Conservation (phyloP, 2,329 filamentous ascomycete genomes). For the Talaromyces sp. region DNA sequence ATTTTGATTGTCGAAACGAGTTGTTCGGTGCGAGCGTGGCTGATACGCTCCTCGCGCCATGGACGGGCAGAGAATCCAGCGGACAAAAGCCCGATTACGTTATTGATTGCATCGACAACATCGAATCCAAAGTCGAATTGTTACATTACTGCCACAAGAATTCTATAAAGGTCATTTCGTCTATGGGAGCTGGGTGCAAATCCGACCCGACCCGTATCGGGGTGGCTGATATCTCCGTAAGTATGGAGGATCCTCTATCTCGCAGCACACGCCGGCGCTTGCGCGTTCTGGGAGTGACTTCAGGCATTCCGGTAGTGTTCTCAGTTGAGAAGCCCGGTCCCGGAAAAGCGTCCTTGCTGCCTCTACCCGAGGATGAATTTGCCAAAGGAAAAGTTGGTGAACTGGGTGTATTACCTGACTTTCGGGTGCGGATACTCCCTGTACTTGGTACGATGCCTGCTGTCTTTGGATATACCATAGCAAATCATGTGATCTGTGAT, state of each 20-base stretch:
- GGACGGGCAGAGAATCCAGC: conserved; percentile 45
- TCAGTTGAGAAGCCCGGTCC: conserved; percentile 85
- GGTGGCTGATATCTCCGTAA: conserved; percentile 84
- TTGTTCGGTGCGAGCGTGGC: conserved; percentile 70
- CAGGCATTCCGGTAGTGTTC: conserved; percentile 86
- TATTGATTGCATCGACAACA: conserved; percentile 98
- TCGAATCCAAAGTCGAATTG: conserved; percentile 89
- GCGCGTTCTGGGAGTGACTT: conserved; percentile 69
- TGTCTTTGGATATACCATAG: conserved; percentile 84
- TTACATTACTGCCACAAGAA: conserved; percentile 81
- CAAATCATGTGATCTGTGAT: conserved; percentile 85
- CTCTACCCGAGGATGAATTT: conserved; percentile 82
- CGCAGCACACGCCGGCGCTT: conserved; percentile 74
- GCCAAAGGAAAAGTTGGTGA: conserved; percentile 80
- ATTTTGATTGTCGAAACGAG: conserved; percentile 79
- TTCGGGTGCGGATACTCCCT: conserved; percentile 88
- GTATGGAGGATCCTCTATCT: conserved; percentile 83
- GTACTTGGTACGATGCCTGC: conserved; percentile 97
- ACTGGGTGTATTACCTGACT: conserved; percentile 82
- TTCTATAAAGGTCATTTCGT: conserved; percentile 76
- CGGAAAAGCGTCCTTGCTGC: conserved; percentile 84
- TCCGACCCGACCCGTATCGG: conserved; percentile 77
- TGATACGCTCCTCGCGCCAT: conserved; percentile 60
- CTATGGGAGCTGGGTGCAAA: conserved; percentile 96
- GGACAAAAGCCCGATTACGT: conserved; percentile 69